Evolutionary conservation across 176 grass and related monocot species (phyloP).

Genomic region (Triticum aestivum): IWGSC_CS_RefSeq_v2.1 NC_057806.1:571658381-571658880

Average conservation of each 20-base stretch:
- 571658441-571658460: conserved; percentile 89
- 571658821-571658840: background rate
- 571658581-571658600: background rate
- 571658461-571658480: conserved; percentile 66
- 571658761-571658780: background rate
- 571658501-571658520: conserved; percentile 51
- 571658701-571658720: background rate
- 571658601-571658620: background rate
- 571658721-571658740: background rate
- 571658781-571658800: background rate
- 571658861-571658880: conserved; percentile 9
- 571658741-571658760: background rate
- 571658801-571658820: conserved; percentile 16
- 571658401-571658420: conserved; percentile 86
- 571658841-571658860: conserved; percentile 7
- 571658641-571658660: background rate
- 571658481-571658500: conserved; percentile 51
- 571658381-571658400: conserved; percentile 60
- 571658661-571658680: background rate
- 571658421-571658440: conserved; percentile 81
- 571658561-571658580: background rate
- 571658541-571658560: background rate
- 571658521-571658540: conserved; percentile 44
- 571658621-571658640: background rate
- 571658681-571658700: too few relatives aligned